These are phyloP conservation scores for Rhodofomes roseus DNA, from an alignment of 1,284 basidiomycete species.

Conservation along the genomic window DNA sequence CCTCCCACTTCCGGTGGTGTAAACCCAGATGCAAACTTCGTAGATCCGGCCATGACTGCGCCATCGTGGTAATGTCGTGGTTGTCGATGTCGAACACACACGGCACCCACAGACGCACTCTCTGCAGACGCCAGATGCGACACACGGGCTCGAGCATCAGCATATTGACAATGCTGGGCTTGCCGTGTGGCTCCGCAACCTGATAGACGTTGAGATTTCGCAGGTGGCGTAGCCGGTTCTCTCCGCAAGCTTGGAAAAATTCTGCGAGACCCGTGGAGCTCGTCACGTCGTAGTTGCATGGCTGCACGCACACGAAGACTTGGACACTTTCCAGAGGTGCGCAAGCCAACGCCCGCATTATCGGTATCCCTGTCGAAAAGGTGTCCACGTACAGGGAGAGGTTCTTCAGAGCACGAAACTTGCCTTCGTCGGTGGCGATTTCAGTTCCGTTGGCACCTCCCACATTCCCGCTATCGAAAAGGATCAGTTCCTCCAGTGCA, in stretches of 20 bases:
- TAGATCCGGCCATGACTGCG: background rate
- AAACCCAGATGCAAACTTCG: background rate
- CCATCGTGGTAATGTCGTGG: no score
- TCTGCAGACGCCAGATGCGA: no score
- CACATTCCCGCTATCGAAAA: background rate
- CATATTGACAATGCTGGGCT: no score
- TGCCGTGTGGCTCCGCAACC: no score
- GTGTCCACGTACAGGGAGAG: background rate
- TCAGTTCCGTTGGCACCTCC: no score
- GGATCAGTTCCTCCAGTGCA: no score
- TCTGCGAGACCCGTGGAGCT: background rate
- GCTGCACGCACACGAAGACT: no score
- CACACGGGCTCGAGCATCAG: no score
- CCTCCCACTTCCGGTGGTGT: background rate
- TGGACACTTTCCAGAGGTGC: background rate
- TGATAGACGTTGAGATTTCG: no score
- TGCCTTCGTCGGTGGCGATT: background rate
- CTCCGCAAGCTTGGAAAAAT: background rate
- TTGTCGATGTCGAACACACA: no score
- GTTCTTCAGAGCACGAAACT: background rate
- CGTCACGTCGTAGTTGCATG: background rate
- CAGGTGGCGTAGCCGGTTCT: no score
- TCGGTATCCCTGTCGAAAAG: background rate
- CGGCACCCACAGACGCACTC: no score
- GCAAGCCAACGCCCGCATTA: background rate